phyloP scores from a whole-genome alignment of 257 asterid genomes.

The Scutellaria barbata region DNA sequence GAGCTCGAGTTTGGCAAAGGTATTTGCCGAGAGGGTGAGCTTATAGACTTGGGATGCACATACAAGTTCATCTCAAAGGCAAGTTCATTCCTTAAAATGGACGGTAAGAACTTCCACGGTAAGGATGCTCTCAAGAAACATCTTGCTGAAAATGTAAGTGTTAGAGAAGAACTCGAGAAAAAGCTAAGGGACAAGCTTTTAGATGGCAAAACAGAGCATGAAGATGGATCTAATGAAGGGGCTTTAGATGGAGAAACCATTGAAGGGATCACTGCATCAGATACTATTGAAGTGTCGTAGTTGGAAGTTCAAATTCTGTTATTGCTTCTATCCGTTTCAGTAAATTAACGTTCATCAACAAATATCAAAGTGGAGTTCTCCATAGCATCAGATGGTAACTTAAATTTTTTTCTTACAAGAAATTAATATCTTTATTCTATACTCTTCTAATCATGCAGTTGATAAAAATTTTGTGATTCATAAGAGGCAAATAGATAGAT shows the following conservation, averaged over 20 bases:
- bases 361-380: too few species aligned
- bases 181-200: slow-evolving; percentile 65
- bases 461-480: too few species aligned
- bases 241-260: slow-evolving; percentile 35
- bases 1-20: slow-evolving; percentile 94
- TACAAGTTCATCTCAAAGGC: slow-evolving; percentile 60
- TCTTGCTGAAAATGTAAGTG: slow-evolving; percentile 47
- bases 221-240: slow-evolving; percentile 37
- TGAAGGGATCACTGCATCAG: slow-evolving; percentile 47
- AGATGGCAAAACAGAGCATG: slow-evolving; percentile 32
- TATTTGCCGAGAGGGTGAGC: slow-evolving; percentile 69
- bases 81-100: slow-evolving; percentile 39
- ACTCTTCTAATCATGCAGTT: too few species aligned
- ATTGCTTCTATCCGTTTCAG: too few species aligned
- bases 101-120: slow-evolving; percentile 51
- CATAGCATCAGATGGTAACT: too few species aligned
- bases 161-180: slow-evolving; percentile 54
- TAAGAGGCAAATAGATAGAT: too few species aligned
- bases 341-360: too few species aligned
- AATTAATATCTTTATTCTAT: too few species aligned
- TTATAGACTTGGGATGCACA: slow-evolving; percentile 76
- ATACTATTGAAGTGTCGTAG: neutral
- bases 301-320: too few species aligned
- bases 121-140: slow-evolving; percentile 58
- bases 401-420: too few species aligned